Conservation (phyloP, 441 rosid species). For the Populus hybrid region DNA sequence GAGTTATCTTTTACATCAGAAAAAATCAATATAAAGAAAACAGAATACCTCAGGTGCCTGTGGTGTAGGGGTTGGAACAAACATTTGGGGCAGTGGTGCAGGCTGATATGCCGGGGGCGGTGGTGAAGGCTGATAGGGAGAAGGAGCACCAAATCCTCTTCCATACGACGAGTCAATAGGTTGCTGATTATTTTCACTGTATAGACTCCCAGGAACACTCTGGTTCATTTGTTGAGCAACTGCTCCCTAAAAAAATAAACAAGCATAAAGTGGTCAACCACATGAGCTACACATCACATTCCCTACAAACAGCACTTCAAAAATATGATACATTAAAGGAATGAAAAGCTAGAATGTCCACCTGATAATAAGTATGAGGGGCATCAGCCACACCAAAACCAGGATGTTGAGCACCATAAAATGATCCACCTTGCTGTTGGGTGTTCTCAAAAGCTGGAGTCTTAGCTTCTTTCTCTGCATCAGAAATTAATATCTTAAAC, state of each 20-base stretch:
- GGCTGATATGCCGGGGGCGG: constrained; percentile 49
- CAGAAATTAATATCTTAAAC: constrained; percentile 23
- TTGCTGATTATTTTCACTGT: constrained; percentile 61
- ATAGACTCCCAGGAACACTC: constrained; percentile 45
- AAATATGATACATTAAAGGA: constrained; percentile 12
- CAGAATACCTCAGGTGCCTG: constrained; percentile 47
- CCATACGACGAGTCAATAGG: constrained; percentile 39
- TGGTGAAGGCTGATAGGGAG: constrained; percentile 49
- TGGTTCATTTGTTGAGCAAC: constrained; percentile 40
- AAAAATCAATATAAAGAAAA: neutral
- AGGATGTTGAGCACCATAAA: constrained; percentile 31
- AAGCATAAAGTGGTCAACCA: neutral
- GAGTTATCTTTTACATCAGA: neutral
- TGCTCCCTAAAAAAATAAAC: constrained; percentile 36
- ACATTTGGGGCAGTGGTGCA: constrained; percentile 27
- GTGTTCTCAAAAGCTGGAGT: constrained; percentile 35
- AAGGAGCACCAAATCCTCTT: constrained; percentile 46
- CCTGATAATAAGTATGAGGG: constrained; percentile 61
- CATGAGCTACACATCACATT: constrained; percentile 8
- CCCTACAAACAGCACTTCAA: neutral
- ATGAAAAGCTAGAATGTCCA: constrained; percentile 20
- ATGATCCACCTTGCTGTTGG: constrained; percentile 33
- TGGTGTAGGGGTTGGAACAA: constrained; percentile 50
- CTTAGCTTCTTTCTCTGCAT: constrained; percentile 56
- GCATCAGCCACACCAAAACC: constrained; percentile 26